phyloP scores from a whole-genome alignment of 306 rosid species.

The Cicer arietinum region DNA sequence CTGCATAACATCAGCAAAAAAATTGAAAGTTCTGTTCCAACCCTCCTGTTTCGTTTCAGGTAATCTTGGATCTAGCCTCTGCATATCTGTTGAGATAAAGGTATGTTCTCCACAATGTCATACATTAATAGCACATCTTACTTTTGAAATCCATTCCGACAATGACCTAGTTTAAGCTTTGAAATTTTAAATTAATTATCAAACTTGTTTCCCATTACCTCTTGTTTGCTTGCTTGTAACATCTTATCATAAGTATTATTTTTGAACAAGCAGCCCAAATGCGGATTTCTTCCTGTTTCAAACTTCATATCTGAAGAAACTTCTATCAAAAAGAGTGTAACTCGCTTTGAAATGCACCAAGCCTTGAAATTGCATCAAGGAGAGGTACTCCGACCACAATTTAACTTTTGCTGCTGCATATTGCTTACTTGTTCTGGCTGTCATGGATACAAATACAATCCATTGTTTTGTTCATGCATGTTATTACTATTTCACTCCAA shows the following conservation, averaged over 20 bases:
- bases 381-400: slow-evolving; percentile 59
- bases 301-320: slow-evolving; percentile 74
- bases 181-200: slow-evolving; percentile 34
- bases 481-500: slow-evolving; percentile 16
- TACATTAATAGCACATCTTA: background rate
- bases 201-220: slow-evolving; percentile 17
- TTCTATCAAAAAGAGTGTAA: slow-evolving; percentile 63
- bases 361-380: slow-evolving; percentile 80
- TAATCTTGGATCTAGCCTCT: slow-evolving; percentile 54
- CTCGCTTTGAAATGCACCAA: slow-evolving; percentile 97
- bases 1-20: slow-evolving; percentile 1
- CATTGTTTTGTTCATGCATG: slow-evolving; percentile 3
- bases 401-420: slow-evolving; percentile 3
- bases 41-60: slow-evolving; percentile 58
- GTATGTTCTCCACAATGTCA: slow-evolving; percentile 42
- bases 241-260: slow-evolving; percentile 31
- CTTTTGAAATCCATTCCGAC: slow-evolving; percentile 4
- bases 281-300: slow-evolving; percentile 92
- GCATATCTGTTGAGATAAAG: slow-evolving; percentile 95
- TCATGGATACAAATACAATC: slow-evolving; percentile 27
- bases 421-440: slow-evolving; percentile 30
- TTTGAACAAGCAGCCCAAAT: slow-evolving; percentile 73
- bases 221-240: slow-evolving; percentile 26
- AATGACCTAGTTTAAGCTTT: slow-evolving; percentile 12
- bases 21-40: slow-evolving; percentile 31